Evolutionary conservation across 805 yeast genomes (phyloP), one percentile per base, ranked within the genome.

Genomic region (Pichia nanzhaoensis): DNA sequence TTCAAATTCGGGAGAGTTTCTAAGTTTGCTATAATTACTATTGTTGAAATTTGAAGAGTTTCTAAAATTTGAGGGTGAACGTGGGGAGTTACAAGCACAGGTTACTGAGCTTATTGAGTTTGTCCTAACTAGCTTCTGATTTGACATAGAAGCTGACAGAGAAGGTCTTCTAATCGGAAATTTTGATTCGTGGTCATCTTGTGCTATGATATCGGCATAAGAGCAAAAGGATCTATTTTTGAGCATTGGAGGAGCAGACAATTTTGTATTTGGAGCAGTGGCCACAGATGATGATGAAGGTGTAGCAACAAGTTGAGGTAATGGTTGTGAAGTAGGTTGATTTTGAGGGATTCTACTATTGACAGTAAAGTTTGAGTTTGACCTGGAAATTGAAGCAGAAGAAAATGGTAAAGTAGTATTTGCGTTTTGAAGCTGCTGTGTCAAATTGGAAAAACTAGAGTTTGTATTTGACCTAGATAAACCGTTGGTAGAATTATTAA

Each of bases 141-240:
- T 66, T 54, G 75, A 65, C 16, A 70, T 49, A 1, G 75, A 65
- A 37, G 71, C 69, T 1, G 73, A 58, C 12, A 74, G 61, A 1
- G 78, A 73, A 7, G 89, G 89, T 62, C 88, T 73, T 61, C 84
- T 74, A 43, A 77, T 71, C 28, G 59, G 51, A 34, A 54, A 55
- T 27, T 58, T 57, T 10, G 57, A 52, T 41, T 65, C 69, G 37
- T 63, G 69, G 55, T 81, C 84, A 61, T 83, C 91, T 54, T 77
- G 79, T 51, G 70, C 75, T 49, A 84, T 73, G 76, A 86, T 74
- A 55, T 86, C 95, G 3, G 91, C 95, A 61, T 83, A 86, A 2
- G 89, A 81, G 57, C 78, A 82, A 59, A 85, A 85, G 33, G 73
- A 69, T 42, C 59, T 64, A 42, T 55, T 58, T 41, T 44, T 55